Base-by-base conservation (phyloP, 441 rosid species). In the Adansonia grandidieri region DNA sequence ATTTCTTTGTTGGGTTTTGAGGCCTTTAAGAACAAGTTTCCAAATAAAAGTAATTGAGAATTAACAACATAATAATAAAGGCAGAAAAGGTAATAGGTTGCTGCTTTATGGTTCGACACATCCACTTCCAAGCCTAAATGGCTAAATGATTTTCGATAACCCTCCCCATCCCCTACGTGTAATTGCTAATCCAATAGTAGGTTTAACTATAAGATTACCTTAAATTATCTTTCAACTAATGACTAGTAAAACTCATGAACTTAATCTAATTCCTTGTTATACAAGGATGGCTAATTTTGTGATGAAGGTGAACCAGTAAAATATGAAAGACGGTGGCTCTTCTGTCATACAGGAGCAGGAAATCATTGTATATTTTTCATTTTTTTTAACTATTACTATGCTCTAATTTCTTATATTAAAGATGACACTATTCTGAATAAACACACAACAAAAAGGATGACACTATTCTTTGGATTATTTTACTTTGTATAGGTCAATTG, bases 401-500 rank as follows among this genome's bases (percentile, higher is more conserved):
- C 37, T 28, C 10, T 64, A 64, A 64, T 64, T 14, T 64, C 47
- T 64, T 64, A 14, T 64, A 64, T 64, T 64, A 20, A 64, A 64
- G 68, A 63, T 28, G 6, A 14, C 2, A 17, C 3, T 8, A 37
- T 48, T 48, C 51, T n/a, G n/a, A n/a, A n/a, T n/a, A n/a, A n/a
- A n/a, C n/a, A n/a, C n/a, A n/a, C n/a, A n/a, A n/a, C n/a, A n/a
- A n/a, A n/a, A n/a, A n/a, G n/a, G 28, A 24, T 28, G 32, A 28
- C 32, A 28, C 32, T 28, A 28, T 28, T 28, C 1, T 50, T 50
- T 50, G 54, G 4, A 50, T 10, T 50, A 11, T 50, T 50, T 2
- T 50, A 50, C 2, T 50, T 50, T 76, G 17, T 75, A 61, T 24
- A 88, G 90, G 80, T 11, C 81, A 37, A 17, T 83, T 50, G 78